Evolutionary conservation across 345 rosid genomes (phyloP).

Genomic region (Arabis alpina): DNA sequence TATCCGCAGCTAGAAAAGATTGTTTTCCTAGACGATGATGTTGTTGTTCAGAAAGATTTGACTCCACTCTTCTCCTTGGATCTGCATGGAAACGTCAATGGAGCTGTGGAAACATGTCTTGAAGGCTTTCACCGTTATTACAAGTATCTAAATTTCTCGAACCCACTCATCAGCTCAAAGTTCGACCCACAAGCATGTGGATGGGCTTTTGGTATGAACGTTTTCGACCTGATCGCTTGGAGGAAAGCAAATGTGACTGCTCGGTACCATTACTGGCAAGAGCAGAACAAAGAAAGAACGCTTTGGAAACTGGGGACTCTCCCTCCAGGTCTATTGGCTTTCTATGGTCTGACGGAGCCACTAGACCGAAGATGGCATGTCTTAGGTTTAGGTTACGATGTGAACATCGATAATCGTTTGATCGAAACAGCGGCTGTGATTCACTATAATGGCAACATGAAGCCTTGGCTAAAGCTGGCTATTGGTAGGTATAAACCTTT

Average conservation of each 20-base stretch:
- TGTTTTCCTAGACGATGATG: slow-evolving; percentile 90
- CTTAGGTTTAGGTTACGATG: slow-evolving; percentile 88
- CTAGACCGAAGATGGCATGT: slow-evolving; percentile 99
- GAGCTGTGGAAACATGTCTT: slow-evolving; percentile 98
- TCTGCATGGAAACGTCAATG: slow-evolving; percentile 93
- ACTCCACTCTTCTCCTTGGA: slow-evolving; percentile 91
- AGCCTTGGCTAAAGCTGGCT: slow-evolving; percentile 93
- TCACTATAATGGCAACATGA: slow-evolving; percentile 94
- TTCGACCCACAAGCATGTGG: slow-evolving; percentile 98
- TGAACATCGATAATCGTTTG: slow-evolving; percentile 82
- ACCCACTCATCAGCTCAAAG: slow-evolving; percentile 88
- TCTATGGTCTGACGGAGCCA: slow-evolving; percentile 94
- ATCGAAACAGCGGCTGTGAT: slow-evolving; percentile 95
- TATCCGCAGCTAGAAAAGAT: slow-evolving; percentile 95
- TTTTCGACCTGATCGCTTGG: slow-evolving; percentile 88
- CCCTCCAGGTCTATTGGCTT: slow-evolving; percentile 87
- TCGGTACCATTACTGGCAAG: slow-evolving; percentile 85
- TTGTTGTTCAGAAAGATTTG: slow-evolving; percentile 93
- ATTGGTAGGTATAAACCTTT: slow-evolving; percentile 83
- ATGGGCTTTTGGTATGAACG: slow-evolving; percentile 99
- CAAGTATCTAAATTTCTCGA: slow-evolving; percentile 95
- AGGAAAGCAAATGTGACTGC: slow-evolving; percentile 91
- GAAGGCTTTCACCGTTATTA: slow-evolving; percentile 94
- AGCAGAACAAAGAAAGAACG: slow-evolving; percentile 67
- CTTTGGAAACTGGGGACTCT: slow-evolving; percentile 98